Conservation (phyloP, 208 protist species). For the Trypanosoma boissoni region DNA sequence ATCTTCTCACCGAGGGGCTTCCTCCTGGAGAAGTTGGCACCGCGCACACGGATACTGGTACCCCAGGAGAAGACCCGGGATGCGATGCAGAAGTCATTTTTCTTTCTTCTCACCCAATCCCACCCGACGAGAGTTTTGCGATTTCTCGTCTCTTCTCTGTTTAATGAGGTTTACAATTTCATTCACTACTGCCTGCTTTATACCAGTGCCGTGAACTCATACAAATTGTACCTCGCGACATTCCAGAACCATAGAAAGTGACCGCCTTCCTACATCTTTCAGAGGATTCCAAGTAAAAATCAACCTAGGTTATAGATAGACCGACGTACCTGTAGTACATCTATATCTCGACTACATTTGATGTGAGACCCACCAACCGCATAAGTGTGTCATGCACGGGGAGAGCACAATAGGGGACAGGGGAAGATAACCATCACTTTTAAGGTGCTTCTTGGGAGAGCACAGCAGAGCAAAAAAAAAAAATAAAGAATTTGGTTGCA, state of each 20-base stretch:
- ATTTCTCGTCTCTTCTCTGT: no score
- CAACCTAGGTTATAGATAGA: constrained; percentile 28
- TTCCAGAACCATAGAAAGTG: no score
- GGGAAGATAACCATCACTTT: constrained; percentile 30
- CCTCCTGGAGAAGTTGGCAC: neutral
- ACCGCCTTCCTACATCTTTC: constrained; percentile 28
- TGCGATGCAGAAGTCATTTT: no score
- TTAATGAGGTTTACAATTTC: no score
- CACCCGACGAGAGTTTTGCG: no score
- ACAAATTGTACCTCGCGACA: no score
- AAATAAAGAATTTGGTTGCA: constrained; percentile 14
- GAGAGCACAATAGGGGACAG: constrained; percentile 38
- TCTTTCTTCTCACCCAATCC: no score
- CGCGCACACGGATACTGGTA: neutral
- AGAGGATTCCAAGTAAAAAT: constrained; percentile 39
- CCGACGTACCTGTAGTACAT: no score
- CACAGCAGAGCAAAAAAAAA: constrained; percentile 21
- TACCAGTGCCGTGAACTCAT: no score
- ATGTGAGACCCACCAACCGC: constrained; percentile 24
- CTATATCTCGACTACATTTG: no score
- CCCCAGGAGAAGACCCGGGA: neutral
- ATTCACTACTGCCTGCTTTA: no score
- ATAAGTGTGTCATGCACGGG: constrained; percentile 29
- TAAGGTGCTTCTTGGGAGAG: constrained; percentile 26
- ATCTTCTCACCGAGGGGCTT: neutral